Base-by-base conservation (phyloP, 306 rosid genomes). In the Sesbania bispinosa region DNA sequence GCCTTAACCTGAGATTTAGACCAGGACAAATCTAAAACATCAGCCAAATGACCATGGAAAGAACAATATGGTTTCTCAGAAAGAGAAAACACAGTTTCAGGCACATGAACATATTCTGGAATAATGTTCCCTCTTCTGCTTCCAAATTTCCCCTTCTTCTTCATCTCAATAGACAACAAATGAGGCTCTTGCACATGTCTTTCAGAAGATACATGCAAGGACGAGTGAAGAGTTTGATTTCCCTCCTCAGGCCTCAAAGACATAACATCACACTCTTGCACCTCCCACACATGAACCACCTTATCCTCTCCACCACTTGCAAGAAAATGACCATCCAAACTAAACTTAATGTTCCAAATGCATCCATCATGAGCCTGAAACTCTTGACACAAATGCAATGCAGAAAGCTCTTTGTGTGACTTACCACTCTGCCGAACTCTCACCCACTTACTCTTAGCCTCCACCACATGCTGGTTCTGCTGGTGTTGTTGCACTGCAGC, bases 21-120 rank as follows among this genome's bases (percentile, higher is more conserved):
- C 97, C 93, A 92, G 10, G 92, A 85, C 69, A 92, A 79, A 62
- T 92, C 97, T 71, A 92, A 54, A 67, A 92, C 86, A 59, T 84
- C 90, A 9, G 85, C 96, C 26, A 13, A 36, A 73, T 92, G 96
- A 32, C 96, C 96, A 18, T 47, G 69, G 21, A 92, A 81, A 68
- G 90, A 65, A 79, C 86, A 85, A 45, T 71, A 21, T 4, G 96
- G 96, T 52, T 77, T 85, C 3, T 89, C 93, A 0, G 85, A 87
- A 2, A 92, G 74, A 0, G 92, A 85, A 38, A 92, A 92, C 4
- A 84, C 87, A 19, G 85, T 65, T 60, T 85, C 92, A 0, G 96
- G 92, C 4, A 85, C 86, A 57, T 87, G 93, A 24, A 92, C 97
- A 41, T 87, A 92, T 0, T 89, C 89, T 0, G 97, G 93, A 73